phyloP scores from a whole-genome alignment of 208 protist genomes.

The Pavlovales sp. region DNA sequence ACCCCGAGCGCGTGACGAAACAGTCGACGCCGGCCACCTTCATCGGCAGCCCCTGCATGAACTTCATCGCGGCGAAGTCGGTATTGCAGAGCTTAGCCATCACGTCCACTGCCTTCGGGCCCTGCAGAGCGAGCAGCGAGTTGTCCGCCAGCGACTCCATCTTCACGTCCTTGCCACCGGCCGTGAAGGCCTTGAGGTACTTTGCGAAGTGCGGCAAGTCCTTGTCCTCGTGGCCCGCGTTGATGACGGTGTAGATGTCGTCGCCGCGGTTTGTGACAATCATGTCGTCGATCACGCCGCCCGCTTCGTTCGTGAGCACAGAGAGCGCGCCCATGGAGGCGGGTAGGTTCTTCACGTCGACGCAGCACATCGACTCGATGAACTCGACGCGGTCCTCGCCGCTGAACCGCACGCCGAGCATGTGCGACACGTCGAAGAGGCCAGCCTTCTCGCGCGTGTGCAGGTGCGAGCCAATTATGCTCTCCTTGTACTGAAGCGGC shows the following conservation, averaged over 20 bases:
- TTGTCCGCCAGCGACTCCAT: conserved; percentile 71
- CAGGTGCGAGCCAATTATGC: conserved; percentile 78
- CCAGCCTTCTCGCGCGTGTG: conserved; percentile 75
- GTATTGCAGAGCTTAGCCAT: conserved; percentile 56
- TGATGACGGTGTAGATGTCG: conserved; percentile 84
- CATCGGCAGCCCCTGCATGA: conserved; percentile 71
- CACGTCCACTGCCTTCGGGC: conserved; percentile 71
- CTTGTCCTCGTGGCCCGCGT: conserved; percentile 90
- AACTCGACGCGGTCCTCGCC: conserved; percentile 82
- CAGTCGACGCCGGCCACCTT: conserved; percentile 62
- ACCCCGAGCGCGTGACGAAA: conserved; percentile 80
- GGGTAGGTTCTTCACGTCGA: conserved; percentile 69
- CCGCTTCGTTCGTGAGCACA: conserved; percentile 80
- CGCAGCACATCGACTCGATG: conserved; percentile 79
- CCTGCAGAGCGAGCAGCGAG: conserved; percentile 85
- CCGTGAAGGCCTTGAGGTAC: conserved; percentile 56
- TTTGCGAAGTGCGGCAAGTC: conserved; percentile 78
- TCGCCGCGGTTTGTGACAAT: conserved; percentile 75
- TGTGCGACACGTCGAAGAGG: conserved; percentile 95
- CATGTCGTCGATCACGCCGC: conserved; percentile 87
- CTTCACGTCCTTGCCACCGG: conserved; percentile 67
- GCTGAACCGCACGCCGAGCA: conserved; percentile 68
- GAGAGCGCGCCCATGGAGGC: conserved; percentile 68
- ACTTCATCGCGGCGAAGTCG: conserved; percentile 62
- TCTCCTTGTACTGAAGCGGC: conserved; percentile 84